Conservation (phyloP, 192 early-diverging fungal species). For the Globomyces pollinis-pini region DNA sequence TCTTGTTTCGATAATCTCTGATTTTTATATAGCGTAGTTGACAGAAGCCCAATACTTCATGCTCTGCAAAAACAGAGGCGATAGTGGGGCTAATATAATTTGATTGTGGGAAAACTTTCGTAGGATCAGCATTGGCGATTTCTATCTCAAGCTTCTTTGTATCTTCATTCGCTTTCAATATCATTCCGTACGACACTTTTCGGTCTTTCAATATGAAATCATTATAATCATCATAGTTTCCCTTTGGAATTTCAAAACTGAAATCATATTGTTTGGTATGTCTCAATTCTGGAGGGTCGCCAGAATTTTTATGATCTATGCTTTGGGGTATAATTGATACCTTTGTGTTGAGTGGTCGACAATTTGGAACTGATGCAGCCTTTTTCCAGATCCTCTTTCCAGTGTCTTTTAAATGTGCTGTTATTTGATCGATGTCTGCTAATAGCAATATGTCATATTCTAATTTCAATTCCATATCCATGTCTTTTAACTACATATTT, state of each 20-base stretch:
- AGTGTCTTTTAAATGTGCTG: slow-evolving; percentile 30
- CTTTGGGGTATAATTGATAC: slow-evolving; percentile 7
- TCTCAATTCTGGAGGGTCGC: neutral
- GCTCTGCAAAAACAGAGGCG: slow-evolving; percentile 44
- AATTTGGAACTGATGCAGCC: slow-evolving; percentile 16
- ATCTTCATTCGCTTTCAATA: slow-evolving; percentile 34
- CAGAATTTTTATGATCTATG: slow-evolving; percentile 3
- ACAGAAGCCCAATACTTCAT: slow-evolving; percentile 39
- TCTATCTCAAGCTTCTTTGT: slow-evolving; percentile 32
- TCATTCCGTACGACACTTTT: slow-evolving; percentile 35
- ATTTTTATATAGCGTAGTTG: slow-evolving; percentile 32
- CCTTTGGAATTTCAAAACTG: slow-evolving; percentile 38
- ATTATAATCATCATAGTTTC: slow-evolving; percentile 11
- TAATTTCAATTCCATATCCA: slow-evolving; percentile 42
- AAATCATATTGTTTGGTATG: slow-evolving; percentile 34
- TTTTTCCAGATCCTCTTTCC: slow-evolving; percentile 34
- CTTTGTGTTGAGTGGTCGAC: slow-evolving; percentile 19
- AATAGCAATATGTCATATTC: slow-evolving; percentile 38
- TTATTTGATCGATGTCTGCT: slow-evolving; percentile 31
- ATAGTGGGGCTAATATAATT: slow-evolving; percentile 25
- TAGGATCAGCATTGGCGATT: slow-evolving; percentile 18
- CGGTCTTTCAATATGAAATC: slow-evolving; percentile 39
- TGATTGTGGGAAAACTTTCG: neutral
- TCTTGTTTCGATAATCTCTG: slow-evolving; percentile 26
- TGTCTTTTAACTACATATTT: slow-evolving; percentile 32